Conservation (phyloP, 352 stramenopile species). For the Globisporangium paddicum region DNA sequence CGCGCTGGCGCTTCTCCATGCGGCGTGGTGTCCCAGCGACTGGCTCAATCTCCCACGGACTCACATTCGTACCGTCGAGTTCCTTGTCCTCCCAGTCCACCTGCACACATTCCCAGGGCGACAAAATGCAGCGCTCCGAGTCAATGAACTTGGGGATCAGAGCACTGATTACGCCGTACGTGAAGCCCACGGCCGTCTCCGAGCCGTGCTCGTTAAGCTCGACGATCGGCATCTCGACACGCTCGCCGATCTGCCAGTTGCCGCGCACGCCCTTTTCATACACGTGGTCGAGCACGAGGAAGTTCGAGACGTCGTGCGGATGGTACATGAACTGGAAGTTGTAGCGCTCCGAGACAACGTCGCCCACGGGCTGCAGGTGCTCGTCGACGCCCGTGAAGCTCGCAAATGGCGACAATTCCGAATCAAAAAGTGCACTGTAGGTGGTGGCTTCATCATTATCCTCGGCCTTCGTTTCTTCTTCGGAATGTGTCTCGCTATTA, state of each 20-base stretch:
- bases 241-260: conserved; percentile 62
- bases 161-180: conserved; percentile 51
- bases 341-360: conserved; percentile 38
- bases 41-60: conserved; percentile 78
- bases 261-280: conserved; percentile 78
- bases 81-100: conserved; percentile 72
- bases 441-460: conserved; percentile 27
- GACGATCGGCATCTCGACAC: conserved; percentile 71
- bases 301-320: conserved; percentile 79
- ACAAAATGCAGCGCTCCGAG: conserved; percentile 17
- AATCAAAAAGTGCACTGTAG: conserved; percentile 25
- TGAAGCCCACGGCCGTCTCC: conserved; percentile 49
- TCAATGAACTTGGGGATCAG: conserved; percentile 30
- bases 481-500: not conserved
- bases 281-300: conserved; percentile 77
- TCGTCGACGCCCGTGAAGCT: conserved; percentile 66
- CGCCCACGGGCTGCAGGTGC: conserved; percentile 29
- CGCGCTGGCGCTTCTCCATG: conserved; percentile 35
- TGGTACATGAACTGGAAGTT: conserved; percentile 70
- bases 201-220: conserved; percentile 58
- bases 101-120: conserved; percentile 74
- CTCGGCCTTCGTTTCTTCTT: conserved; percentile 36
- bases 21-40: conserved; percentile 23
- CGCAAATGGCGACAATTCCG: conserved; percentile 45
- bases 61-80: conserved; percentile 59